Conservation (phyloP, 2,329 filamentous ascomycete genomes). For the Neopestalotiopsis rosae region DNA sequence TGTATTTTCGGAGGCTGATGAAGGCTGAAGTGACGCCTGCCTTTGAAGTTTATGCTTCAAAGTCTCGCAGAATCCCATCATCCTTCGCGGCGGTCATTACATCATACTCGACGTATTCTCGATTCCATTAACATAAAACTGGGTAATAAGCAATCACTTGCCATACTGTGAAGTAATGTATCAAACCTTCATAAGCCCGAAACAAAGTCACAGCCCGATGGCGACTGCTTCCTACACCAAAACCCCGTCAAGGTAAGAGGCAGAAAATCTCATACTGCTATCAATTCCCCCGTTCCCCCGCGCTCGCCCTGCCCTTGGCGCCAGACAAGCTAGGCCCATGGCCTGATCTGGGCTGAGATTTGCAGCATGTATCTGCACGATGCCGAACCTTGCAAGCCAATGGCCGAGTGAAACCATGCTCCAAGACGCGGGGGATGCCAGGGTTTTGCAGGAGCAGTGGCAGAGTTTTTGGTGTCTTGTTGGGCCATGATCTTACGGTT, state of each 20-base stretch:
- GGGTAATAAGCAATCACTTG: background rate
- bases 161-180: no score
- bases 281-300: slow-evolving; percentile 2
- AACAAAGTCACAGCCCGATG: background rate
- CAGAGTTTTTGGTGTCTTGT: background rate
- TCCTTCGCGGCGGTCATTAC: background rate
- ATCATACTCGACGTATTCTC: background rate
- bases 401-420: slow-evolving; percentile 5
- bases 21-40: no score
- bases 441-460: background rate
- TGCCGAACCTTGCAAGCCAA: slow-evolving; percentile 13
- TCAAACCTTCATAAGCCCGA: background rate
- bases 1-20: background rate
- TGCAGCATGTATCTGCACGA: background rate
- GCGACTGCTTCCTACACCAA: background rate
- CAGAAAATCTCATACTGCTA: background rate
- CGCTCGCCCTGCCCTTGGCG: background rate
- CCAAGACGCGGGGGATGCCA: background rate
- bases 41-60: background rate
- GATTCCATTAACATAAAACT: background rate
- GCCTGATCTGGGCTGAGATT: slow-evolving; percentile 13
- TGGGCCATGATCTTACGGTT: background rate
- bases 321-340: background rate
- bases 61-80: background rate
- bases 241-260: background rate